Conservation (phyloP, 2,329 filamentous ascomycete species). For the Mycosphaerelloides madeirae region DNA sequence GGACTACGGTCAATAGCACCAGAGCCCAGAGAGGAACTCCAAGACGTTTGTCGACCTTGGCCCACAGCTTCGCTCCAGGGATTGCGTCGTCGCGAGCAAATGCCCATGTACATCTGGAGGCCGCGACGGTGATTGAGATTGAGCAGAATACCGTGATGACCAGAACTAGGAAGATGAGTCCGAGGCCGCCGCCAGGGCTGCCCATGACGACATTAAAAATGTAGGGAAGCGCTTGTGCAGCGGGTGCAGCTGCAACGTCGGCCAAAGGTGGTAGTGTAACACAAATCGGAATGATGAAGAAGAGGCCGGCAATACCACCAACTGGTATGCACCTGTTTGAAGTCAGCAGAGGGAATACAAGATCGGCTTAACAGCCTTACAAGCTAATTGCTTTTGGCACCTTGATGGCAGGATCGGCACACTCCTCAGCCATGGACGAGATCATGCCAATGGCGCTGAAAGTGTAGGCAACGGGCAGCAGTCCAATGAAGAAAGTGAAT, state of each 20-base stretch:
- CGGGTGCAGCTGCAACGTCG: conserved; percentile 44
- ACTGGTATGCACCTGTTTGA: conserved; percentile 43
- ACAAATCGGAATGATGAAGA: conserved; percentile 54
- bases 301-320: conserved; percentile 50
- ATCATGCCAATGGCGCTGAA: conserved; percentile 57
- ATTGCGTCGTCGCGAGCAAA: conserved; percentile 44
- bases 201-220: conserved; percentile 50
- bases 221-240: conserved; percentile 48
- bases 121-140: conserved; percentile 50
- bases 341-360: neutral
- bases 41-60: conserved; percentile 32
- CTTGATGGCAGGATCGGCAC: conserved; percentile 48
- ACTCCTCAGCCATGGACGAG: conserved; percentile 59
- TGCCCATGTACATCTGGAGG: conserved; percentile 45
- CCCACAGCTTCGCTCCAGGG: conserved; percentile 38
- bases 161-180: conserved; percentile 48
- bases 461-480: conserved; percentile 44
- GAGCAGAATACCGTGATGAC: conserved; percentile 51
- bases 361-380: neutral
- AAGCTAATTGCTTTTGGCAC: conserved; percentile 51
- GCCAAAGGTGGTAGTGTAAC: conserved; percentile 46
- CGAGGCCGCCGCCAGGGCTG: conserved; percentile 43
- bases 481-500: conserved; percentile 60
- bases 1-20: conserved; percentile 41
- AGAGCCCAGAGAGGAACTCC: conserved; percentile 42